phyloP scores from a whole-genome alignment of 2,329 filamentous ascomycete genomes.

The Polychaeton citri region DNA sequence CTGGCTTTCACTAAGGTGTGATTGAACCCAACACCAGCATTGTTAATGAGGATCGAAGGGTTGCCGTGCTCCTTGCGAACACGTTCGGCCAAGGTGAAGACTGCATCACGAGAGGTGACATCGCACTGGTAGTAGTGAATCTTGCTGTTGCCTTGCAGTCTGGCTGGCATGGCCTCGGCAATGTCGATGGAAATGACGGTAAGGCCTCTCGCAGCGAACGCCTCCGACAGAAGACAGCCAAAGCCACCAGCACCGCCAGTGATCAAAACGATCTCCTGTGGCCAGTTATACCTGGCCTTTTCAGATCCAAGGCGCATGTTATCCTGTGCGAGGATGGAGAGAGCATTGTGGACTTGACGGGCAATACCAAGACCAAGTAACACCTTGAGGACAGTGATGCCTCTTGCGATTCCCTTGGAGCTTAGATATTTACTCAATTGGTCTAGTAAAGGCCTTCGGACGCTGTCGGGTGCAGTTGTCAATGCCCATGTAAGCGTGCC shows the following conservation, averaged over 20 bases:
- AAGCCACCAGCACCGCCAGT: slow-evolving; percentile 25
- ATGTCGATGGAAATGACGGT: slow-evolving; percentile 26
- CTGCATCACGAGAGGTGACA: slow-evolving; percentile 33
- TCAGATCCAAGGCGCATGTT: slow-evolving; percentile 24
- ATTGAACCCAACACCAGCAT: slow-evolving; percentile 35
- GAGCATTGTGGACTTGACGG: slow-evolving; percentile 11
- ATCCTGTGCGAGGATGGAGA: slow-evolving; percentile 20
- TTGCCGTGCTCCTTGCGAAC: slow-evolving; percentile 29
- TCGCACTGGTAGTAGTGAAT: slow-evolving; percentile 32
- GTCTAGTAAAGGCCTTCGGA: slow-evolving; percentile 17
- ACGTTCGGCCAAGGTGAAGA: slow-evolving; percentile 26
- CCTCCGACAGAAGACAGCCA: slow-evolving; percentile 22
- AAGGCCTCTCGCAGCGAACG: slow-evolving; percentile 23
- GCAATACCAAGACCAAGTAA: slow-evolving; percentile 20
- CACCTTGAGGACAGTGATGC: slow-evolving; percentile 17
- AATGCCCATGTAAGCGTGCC: slow-evolving; percentile 10
- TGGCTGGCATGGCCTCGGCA: slow-evolving; percentile 19
- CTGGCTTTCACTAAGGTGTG: slow-evolving; percentile 34
- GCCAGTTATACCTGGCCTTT: slow-evolving; percentile 22
- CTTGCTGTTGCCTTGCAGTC: slow-evolving; percentile 18
- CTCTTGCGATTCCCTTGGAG: slow-evolving; percentile 13
- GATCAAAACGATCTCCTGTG: slow-evolving; percentile 23
- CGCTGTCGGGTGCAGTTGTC: slow-evolving; percentile 14
- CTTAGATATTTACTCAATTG: slow-evolving; percentile 15
- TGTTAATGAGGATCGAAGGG: slow-evolving; percentile 37